Evolutionary conservation across 345 rosid species (phyloP), one percentile per base, ranked within the genome.

Genomic region (Citrus mangshanensis): DNA sequence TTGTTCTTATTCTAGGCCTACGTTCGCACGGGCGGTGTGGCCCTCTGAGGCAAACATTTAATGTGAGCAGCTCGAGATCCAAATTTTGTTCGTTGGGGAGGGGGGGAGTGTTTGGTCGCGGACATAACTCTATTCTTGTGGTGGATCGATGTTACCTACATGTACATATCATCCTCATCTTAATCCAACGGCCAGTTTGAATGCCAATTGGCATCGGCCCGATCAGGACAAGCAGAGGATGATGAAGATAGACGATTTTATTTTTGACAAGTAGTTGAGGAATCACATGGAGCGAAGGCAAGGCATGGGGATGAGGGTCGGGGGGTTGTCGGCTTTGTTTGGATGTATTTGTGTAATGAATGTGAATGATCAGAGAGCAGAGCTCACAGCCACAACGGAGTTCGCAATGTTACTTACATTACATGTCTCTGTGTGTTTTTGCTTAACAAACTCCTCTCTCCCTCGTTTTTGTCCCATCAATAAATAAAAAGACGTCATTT

Each of bases 21-120:
- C 13, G 42, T 7, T 42, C 5, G 70, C 70, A 61, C 69, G 58
- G 68, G 69, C 49, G 68, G 56, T 73, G 76, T 8, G 16, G 55
- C 65, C 30, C 75, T 10, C 65, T 10, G 21, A 38, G 38, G 14
- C 16, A 58, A 38, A 38, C 82, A 80, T 78, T 82, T 72, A 82
- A 78, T 85, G 82, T 14, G 24, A 10, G 61, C 5, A 25, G 84
- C 84, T 73, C 81, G 80, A 79, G 88, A 83, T 86, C 83, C 86
- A 85, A 32, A 82, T 69, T 64, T 76, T 55, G 24, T 30, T 27
- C 49, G 42, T 38, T 37, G 38, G 42, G 42, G 42, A 42, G 1
- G 63, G 1, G 38, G 35, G 0, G 64, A 0, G 32, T 70, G 83
- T 79, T 83, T 81, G 86, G 83, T 65, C 42, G 4, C 34, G 4